Evolutionary conservation across 2,329 filamentous ascomycete genomes (phyloP).

Genomic region (Mollisiaceae sp.): DNA sequence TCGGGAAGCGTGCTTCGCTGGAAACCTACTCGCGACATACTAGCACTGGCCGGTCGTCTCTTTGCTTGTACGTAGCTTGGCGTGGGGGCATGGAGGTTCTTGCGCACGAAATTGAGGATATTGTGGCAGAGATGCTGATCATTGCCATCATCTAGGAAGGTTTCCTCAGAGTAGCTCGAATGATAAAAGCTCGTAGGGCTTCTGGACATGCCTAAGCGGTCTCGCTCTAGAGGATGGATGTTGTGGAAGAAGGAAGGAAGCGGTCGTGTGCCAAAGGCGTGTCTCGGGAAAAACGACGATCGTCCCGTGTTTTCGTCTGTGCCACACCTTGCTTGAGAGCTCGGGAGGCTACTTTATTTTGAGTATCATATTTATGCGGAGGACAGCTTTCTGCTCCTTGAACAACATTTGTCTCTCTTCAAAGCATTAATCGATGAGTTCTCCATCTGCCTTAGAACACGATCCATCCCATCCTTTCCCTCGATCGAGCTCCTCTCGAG

Average conservation of each 20-base stretch:
- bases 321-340: neutral
- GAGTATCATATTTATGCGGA: constrained; percentile 10
- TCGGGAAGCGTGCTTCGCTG: neutral
- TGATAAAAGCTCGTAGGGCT: neutral
- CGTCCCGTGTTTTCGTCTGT: neutral
- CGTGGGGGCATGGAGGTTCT: neutral
- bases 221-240: neutral
- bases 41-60: neutral
- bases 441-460: neutral
- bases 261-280: neutral
- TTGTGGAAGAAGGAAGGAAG: neutral
- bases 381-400: constrained; percentile 1
- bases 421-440: constrained; percentile 8
- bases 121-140: neutral
- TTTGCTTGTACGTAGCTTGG: constrained; percentile 2
- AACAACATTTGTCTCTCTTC: neutral
- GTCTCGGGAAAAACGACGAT: neutral
- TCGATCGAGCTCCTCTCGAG: constrained; percentile 15
- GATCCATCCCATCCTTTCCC: neutral
- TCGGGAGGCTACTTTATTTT: constrained; percentile 1
- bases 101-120: neutral
- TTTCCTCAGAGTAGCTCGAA: neutral
- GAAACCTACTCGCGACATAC: constrained; percentile 1
- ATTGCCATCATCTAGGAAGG: neutral
- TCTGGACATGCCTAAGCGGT: neutral